Percentiles rank a stretch among this genome's conserved stretches.
Conservation (phyloP, 176 grass and related monocot species). For the Rhipidocladum racemiflorum region DNA sequence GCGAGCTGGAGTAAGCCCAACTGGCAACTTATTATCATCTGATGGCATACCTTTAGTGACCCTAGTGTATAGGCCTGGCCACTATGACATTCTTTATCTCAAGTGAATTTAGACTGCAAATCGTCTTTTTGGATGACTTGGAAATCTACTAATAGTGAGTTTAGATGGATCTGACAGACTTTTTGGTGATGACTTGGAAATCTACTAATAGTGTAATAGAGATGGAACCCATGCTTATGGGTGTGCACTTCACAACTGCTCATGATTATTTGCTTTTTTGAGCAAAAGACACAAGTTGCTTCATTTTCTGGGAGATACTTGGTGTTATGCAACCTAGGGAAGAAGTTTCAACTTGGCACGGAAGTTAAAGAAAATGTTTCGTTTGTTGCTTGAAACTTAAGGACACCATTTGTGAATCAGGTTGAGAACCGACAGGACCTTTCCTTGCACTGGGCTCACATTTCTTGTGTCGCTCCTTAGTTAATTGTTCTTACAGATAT, state of each 20-base stretch:
- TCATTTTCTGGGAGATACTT: not conserved
- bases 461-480: too few relatives aligned
- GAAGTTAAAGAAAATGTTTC: not conserved
- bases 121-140: not conserved
- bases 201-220: not conserved
- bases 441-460: too few relatives aligned
- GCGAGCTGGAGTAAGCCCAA: not conserved
- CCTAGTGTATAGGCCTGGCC: not conserved
- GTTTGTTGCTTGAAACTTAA: not conserved
- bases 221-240: not conserved
- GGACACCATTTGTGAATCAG: too few relatives aligned
- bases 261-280: not conserved
- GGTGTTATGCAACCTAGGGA: not conserved
- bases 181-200: not conserved
- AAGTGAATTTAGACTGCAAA: not conserved
- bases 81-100: conserved; percentile 17
- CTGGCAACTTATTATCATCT: not conserved
- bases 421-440: too few relatives aligned
- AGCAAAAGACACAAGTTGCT: not conserved
- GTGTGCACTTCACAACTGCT: not conserved
- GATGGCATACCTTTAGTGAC: not conserved
- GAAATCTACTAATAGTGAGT: not conserved
- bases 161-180: not conserved
- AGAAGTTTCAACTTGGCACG: not conserved
- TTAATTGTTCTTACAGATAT: too few relatives aligned